Percentiles rank a stretch among this genome's conserved stretches.
phyloP scores from a whole-genome alignment of 371 early-diverging fungal genomes.

The Mucor circinelloides region DNA sequence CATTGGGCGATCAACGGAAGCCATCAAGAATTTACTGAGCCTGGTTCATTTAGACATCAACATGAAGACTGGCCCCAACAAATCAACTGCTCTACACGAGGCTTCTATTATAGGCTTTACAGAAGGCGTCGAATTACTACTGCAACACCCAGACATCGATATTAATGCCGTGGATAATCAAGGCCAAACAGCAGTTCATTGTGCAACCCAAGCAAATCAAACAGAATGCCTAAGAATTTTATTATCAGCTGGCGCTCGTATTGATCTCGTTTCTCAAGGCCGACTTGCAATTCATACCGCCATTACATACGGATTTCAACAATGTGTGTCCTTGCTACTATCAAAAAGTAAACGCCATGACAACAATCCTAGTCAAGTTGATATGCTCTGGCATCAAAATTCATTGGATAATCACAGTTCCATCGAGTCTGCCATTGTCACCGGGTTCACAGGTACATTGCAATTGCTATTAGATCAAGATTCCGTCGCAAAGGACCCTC shows the following conservation, averaged over 20 bases:
- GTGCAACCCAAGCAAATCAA: conserved; percentile 37
- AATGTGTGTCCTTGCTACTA: conserved; percentile 25
- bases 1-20: conserved; percentile 30
- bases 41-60: conserved; percentile 35
- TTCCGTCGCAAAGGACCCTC: neutral
- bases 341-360: neutral
- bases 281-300: conserved; percentile 39
- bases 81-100: conserved; percentile 44
- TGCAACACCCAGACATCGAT: conserved; percentile 33
- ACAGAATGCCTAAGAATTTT: conserved; percentile 22
- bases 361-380: conserved; percentile 14
- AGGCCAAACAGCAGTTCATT: conserved; percentile 38
- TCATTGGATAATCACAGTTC: conserved; percentile 11
- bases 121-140: conserved; percentile 29
- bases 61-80: conserved; percentile 28
- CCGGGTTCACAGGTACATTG: conserved; percentile 27
- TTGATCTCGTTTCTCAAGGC: conserved; percentile 29
- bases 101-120: conserved; percentile 38
- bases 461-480: conserved; percentile 21
- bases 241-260: conserved; percentile 30
- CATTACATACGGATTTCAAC: conserved; percentile 23
- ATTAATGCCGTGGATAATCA: conserved; percentile 24
- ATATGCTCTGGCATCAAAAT: conserved; percentile 14
- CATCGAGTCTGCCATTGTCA: conserved; percentile 33
- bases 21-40: conserved; percentile 24